Base-by-base conservation (phyloP, 768 basidiomycete species). In the Trametes coccinea region DNA sequence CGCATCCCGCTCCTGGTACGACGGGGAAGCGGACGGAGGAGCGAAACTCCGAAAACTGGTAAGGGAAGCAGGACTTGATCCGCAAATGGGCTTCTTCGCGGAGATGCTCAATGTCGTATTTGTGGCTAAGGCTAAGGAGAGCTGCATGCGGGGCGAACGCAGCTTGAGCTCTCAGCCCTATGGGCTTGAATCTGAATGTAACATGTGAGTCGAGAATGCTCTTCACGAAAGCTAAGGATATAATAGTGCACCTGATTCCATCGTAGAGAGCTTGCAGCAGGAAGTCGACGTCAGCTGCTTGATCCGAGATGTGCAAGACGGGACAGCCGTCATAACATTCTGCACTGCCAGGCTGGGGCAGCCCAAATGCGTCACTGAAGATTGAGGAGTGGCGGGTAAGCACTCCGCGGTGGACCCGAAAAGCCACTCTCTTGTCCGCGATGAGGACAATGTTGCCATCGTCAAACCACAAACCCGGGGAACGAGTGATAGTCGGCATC, bases 361-460 rank as follows among this genome's bases (percentile, higher is more conserved):
- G 10, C 1, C 43, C 54, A 39, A 66, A 57, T 16, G 67, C 30
- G 41, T 53, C 64, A 14, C 56, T 47, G 45, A 69, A 64, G 1
- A 67, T 57, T 3, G 44, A 56, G 7, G 66, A 69, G 5, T 54
- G 58, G 3, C 50, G 58, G 31, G 66, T 44, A 5, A 69, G 59
- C 17, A 66, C 13, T 27, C 61, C 54, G 17, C 45, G 54, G 46
- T 67, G 60, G 0, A 69, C 59, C 14, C 62, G 57, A 46, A 69
- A 65, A 0, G 59, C 57, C n/a, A 50, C 51, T 1, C 44, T 41
- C 2, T 48, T 34, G 5, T 17, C 22, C 2, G 85, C 79, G 48
- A 88, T 72, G 52, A 90, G 78, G 51, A 89, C 75, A 48, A 89
- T 74, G 66, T 89, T 90, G 10, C 89, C 89, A 65, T 89, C 88